Percentiles rank a stretch among this genome's conserved stretches.
phyloP scores from a whole-genome alignment of 2,329 filamentous ascomycete species.

The Didymella pomorum region DNA sequence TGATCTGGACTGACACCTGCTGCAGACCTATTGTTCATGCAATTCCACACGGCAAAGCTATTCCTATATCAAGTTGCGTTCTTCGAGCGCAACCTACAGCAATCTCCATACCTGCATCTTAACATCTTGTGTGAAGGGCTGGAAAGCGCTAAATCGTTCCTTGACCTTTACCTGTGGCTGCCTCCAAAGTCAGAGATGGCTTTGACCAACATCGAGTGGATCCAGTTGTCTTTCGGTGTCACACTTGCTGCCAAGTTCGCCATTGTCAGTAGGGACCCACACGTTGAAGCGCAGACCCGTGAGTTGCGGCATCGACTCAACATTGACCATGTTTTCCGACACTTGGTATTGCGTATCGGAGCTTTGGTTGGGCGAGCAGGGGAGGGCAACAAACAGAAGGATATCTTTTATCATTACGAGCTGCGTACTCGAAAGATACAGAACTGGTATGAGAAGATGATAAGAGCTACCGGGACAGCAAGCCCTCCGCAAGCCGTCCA shows the following conservation, averaged over 20 bases:
- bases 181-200: slow-evolving; percentile 47
- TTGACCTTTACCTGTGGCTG: slow-evolving; percentile 48
- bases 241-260: slow-evolving; percentile 44
- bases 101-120: slow-evolving; percentile 36
- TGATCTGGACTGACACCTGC: slow-evolving; percentile 6
- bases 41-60: slow-evolving; percentile 51
- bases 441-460: slow-evolving; percentile 42
- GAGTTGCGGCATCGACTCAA: slow-evolving; percentile 40
- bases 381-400: slow-evolving; percentile 34
- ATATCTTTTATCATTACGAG: slow-evolving; percentile 41
- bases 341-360: slow-evolving; percentile 36
- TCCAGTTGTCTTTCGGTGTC: slow-evolving; percentile 51
- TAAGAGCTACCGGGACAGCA: slow-evolving; percentile 26
- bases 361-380: slow-evolving; percentile 35
- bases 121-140: slow-evolving; percentile 35
- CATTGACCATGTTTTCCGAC: slow-evolving; percentile 39
- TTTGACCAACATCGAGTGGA: slow-evolving; percentile 53
- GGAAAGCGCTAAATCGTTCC: slow-evolving; percentile 40
- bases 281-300: slow-evolving; percentile 36
- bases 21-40: slow-evolving; percentile 50
- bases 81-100: slow-evolving; percentile 41
- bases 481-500: slow-evolving; percentile 21
- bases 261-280: slow-evolving; percentile 37
- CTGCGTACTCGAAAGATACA: slow-evolving; percentile 39
- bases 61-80: slow-evolving; percentile 53